Base-by-base conservation (phyloP, 2,329 filamentous ascomycete species). In the Cercospora sojina region DNA sequence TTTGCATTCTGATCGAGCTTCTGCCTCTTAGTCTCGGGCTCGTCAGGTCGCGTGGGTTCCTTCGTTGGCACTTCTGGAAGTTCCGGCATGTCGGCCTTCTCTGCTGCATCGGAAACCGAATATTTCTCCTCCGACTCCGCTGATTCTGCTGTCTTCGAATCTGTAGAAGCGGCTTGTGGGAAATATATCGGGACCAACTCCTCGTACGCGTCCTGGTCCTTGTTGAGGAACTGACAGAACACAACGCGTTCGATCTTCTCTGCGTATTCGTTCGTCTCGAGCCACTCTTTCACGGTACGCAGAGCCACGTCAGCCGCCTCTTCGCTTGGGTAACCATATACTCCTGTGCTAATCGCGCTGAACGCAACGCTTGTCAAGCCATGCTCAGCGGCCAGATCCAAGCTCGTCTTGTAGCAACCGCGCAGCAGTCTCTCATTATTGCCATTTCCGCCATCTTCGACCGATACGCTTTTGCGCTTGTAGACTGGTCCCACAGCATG, bases 401-500 rank as follows among this genome's bases (percentile, higher is more conserved):
- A 79, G 72, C 88, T 90, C 49, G 81, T 86, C 7, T 81, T 82
- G 77, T 99, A 99, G 80, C 93, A 90, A 70, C 75, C 79, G 66
- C 80, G 84, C 76, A 90, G 76, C 41, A 87, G 73, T 66, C 76
- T 73, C 13, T 78, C 75, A 31, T 79, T 77, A 18, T 74, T 76
- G 10, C 78, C 77, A 20, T 81, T 72, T 9, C 60, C 60, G 6
- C 60, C 60, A 25, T 29, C 20, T 10, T 63, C 60, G 13, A 29
- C 23, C 7, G 60, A 43, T 12, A 76, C 75, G 18, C 82, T 76
- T 3, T 77, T 74, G 0, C 73, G 71, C 61, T 80, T 71, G 78
- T 93, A 97, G 31, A 96, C 79, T 0, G 95, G 95, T 0, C 95
- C 95, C 3, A 97, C 94, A 18, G 95, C 88, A 78, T 98, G 95